phyloP scores from a whole-genome alignment of 805 yeast genomes.

The Suhomyces tanzawaensis region DNA sequence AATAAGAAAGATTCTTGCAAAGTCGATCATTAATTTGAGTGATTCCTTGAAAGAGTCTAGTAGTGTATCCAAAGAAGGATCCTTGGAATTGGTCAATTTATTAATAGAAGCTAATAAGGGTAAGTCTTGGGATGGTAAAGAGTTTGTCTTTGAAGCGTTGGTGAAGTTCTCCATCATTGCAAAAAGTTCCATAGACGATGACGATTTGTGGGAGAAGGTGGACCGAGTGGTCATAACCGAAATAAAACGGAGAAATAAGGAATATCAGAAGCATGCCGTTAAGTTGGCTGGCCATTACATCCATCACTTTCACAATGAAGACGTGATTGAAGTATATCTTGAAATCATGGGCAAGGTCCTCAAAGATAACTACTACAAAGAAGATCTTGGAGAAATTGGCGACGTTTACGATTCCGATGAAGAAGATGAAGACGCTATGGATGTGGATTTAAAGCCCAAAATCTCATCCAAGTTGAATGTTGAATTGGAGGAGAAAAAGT shows the following conservation, averaged over 20 bases:
- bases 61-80: slow-evolving; percentile 20
- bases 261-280: slow-evolving; percentile 58
- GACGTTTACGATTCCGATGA: slow-evolving; percentile 27
- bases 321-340: slow-evolving; percentile 38
- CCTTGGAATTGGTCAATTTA: slow-evolving; percentile 43
- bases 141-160: slow-evolving; percentile 66
- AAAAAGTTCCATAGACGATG: slow-evolving; percentile 17
- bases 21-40: slow-evolving; percentile 59
- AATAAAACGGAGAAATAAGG: slow-evolving; percentile 61
- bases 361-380: slow-evolving; percentile 38
- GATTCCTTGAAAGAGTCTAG: slow-evolving; percentile 36
- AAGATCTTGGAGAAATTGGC: slow-evolving; percentile 21
- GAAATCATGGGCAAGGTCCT: slow-evolving; percentile 32
- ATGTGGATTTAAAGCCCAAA: slow-evolving; percentile 16
- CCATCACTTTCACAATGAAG: slow-evolving; percentile 32
- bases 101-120: slow-evolving; percentile 66
- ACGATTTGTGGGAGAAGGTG: slow-evolving; percentile 33
- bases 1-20: slow-evolving; percentile 68
- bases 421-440: slow-evolving; percentile 31
- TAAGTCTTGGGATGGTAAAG: slow-evolving; percentile 88
- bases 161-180: slow-evolving; percentile 55
- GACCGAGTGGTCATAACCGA: slow-evolving; percentile 53
- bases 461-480: slow-evolving; percentile 43
- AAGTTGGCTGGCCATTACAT: slow-evolving; percentile 52
- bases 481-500: slow-evolving; percentile 48